Conservation (phyloP, 192 early-diverging fungal genomes). For the Obelidium mucronatum region DNA sequence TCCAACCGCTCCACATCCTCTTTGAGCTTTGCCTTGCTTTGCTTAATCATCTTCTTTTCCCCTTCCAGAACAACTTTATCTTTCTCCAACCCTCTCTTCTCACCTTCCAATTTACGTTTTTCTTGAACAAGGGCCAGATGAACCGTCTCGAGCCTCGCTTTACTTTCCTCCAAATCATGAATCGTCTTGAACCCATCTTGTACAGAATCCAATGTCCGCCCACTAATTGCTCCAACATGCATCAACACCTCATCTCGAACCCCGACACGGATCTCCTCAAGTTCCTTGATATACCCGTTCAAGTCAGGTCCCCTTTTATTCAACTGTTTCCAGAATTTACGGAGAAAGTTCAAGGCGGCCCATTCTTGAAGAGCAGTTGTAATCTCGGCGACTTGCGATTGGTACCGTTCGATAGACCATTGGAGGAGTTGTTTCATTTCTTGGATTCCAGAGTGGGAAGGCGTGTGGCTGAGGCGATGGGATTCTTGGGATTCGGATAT, state of each 20-base stretch:
- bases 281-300: constrained; percentile 21
- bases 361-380: not conserved
- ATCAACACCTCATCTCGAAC: constrained; percentile 37
- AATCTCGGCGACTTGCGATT: not conserved
- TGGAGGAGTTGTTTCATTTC: constrained; percentile 1
- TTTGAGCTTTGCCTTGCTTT: not conserved
- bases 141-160: constrained; percentile 29
- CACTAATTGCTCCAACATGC: constrained; percentile 40
- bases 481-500: not conserved
- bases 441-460: not conserved
- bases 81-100: constrained; percentile 34
- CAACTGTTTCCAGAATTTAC: not conserved
- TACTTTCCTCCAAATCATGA: constrained; percentile 30
- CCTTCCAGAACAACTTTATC: constrained; percentile 11
- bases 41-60: constrained; percentile 10
- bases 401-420: not conserved
- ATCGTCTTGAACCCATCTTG: constrained; percentile 22
- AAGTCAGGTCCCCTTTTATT: not conserved
- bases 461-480: not conserved
- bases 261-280: constrained; percentile 14
- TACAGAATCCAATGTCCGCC: constrained; percentile 25
- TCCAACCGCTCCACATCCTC: not conserved
- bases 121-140: constrained; percentile 43
- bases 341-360: not conserved
- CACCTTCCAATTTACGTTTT: constrained; percentile 38